These are phyloP conservation scores for Aristolochia contorta DNA, from an alignment of 164 flowering plant genomes.

Conservation along the genomic window DNA sequence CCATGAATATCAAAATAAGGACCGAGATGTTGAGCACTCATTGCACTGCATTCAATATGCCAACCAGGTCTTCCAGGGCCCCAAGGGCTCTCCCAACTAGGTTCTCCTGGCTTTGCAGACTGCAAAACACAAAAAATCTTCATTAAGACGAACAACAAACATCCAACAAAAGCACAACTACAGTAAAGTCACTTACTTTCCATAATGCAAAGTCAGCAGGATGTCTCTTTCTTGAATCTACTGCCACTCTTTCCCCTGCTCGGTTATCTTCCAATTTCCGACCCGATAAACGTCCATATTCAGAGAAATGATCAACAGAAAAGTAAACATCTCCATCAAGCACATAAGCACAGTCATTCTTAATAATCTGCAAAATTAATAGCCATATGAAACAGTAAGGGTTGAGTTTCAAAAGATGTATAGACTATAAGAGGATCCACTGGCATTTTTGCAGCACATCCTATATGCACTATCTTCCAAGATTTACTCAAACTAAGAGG, in stretches of 20 bases:
- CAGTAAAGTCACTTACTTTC: slow-evolving; percentile 44
- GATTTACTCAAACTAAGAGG: not conserved
- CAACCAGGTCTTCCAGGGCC: slow-evolving; percentile 98
- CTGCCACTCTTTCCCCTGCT: slow-evolving; percentile 81
- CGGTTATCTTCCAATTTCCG: slow-evolving; percentile 66
- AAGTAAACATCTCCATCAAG: slow-evolving; percentile 89
- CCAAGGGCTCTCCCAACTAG: slow-evolving; percentile 94
- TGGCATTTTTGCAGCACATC: not conserved
- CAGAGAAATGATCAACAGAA: slow-evolving; percentile 60
- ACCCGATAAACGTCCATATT: slow-evolving; percentile 75
- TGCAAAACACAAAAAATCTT: slow-evolving; percentile 12
- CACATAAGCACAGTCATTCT: slow-evolving; percentile 57
- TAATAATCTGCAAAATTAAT: slow-evolving; percentile 49
- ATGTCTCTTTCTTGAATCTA: slow-evolving; percentile 67
- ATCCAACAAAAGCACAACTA: no score
- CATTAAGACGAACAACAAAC: no score
- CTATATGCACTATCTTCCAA: not conserved
- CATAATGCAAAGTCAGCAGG: slow-evolving; percentile 94
- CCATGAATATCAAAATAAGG: slow-evolving; percentile 87
- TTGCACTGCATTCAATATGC: slow-evolving; percentile 99
- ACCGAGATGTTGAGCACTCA: slow-evolving; percentile 78
- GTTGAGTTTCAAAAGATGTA: not conserved
- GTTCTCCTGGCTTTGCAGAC: slow-evolving; percentile 93
- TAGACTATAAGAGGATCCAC: not conserved
- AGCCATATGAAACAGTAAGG: not conserved